Evolutionary conservation across 768 basidiomycete species (phyloP).

Genomic region (Tulasnella sp.): DNA sequence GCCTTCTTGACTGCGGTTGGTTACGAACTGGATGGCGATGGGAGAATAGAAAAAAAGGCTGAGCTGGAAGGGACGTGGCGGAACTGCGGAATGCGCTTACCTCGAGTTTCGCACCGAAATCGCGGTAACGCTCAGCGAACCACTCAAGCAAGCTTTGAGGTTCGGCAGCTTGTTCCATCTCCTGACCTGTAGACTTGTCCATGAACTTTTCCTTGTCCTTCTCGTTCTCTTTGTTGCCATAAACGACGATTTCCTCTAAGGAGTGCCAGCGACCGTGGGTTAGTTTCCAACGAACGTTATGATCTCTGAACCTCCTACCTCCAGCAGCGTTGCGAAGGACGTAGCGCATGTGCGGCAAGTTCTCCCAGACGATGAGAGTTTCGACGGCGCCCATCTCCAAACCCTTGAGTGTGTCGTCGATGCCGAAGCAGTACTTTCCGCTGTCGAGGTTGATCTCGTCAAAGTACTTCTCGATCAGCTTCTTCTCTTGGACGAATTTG

Average conservation of each 20-base stretch:
- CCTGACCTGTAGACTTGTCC: conserved; percentile 89
- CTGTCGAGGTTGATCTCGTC: conserved; percentile 99
- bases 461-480: conserved; percentile 95
- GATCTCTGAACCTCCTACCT: conserved; percentile 46
- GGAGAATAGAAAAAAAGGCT: not conserved
- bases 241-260: conserved; percentile 77
- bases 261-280: not conserved
- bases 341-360: conserved; percentile 86
- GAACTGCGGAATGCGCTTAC: conserved; percentile 28
- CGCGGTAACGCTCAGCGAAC: conserved; percentile 98
- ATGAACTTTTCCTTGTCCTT: conserved; percentile 92
- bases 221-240: conserved; percentile 76
- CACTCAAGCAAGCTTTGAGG: conserved; percentile 90
- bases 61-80: not conserved
- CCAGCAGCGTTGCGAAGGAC: conserved; percentile 86
- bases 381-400: conserved; percentile 96
- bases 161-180: conserved; percentile 89
- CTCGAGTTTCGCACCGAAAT: conserved; percentile 92
- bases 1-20: conserved; percentile 94
- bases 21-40: conserved; percentile 60
- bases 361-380: conserved; percentile 98
- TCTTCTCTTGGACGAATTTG: conserved; percentile 99
- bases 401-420: conserved; percentile 93
- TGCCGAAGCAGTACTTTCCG: conserved; percentile 94
- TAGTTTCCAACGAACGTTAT: not conserved